These are phyloP conservation scores for Fusarium falciforme DNA, from an alignment of 2,329 filamentous ascomycete genomes.

Conservation along the genomic window DNA sequence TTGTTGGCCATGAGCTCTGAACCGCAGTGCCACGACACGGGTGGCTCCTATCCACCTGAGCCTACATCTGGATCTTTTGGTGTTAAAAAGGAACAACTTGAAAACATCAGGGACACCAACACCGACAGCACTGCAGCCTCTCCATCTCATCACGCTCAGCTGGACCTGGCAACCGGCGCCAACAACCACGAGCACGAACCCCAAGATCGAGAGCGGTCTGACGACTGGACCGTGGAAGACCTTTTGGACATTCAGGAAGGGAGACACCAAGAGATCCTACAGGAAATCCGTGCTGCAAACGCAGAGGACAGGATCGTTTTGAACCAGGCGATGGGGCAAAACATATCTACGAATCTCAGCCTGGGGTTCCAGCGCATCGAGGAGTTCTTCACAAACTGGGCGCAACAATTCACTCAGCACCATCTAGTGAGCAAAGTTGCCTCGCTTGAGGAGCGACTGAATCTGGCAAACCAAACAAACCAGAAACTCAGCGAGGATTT, in stretches of 20 bases:
- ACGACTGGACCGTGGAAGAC: not conserved
- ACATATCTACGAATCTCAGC: not conserved
- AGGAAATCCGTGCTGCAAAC: not conserved
- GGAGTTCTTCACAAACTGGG: not conserved
- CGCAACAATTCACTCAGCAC: not conserved
- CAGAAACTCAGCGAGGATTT: not conserved
- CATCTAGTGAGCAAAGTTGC: not conserved
- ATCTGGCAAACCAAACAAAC: not conserved
- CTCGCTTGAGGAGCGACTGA: not conserved
- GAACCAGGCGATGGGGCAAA: not conserved
- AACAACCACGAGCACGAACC: not conserved
- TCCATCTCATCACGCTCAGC: not conserved
- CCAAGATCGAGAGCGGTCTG: not conserved
- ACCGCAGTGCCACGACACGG: not conserved
- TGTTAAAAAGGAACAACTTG: not conserved
- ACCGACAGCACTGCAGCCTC: not conserved
- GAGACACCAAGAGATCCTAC: not conserved
- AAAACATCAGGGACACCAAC: not conserved
- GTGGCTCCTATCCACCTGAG: not conserved
- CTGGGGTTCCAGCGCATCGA: not conserved
- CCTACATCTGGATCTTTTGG: not conserved
- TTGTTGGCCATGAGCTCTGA: not conserved
- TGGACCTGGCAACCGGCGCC: not conserved
- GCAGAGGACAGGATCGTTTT: not conserved
- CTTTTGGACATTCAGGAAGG: not conserved